Evolutionary conservation across 1,284 basidiomycete species (phyloP), one percentile per base, ranked within the genome.

Genomic region (Cronartium quercuum): DNA sequence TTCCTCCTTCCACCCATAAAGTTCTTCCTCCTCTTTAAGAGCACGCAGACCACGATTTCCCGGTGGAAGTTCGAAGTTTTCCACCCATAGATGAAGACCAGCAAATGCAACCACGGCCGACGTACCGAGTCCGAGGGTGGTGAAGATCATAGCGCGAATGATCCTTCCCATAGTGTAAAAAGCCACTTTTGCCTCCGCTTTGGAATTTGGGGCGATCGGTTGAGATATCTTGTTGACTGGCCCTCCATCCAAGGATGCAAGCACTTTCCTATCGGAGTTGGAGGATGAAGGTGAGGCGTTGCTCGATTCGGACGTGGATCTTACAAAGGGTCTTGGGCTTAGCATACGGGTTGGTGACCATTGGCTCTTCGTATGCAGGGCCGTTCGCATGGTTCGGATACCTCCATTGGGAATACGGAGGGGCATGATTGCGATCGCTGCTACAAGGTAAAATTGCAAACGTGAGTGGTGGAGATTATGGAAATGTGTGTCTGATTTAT

Each of bases 71-170:
- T 76, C 77, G 42, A 78, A 62, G 37, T 77, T 71, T 67, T 80
- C 80, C 51, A 80, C 78, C 75, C 78, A 80, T 38, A 77, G 66
- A 70, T 80, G 80, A 0, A 77, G 29, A 6, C 74, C 78, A 18
- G 76, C 68, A 66, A 79, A 75, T 0, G 66, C 66, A 1, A 74
- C 34, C 12, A 76, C 40, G 6, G 63, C 73, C 6, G 77, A 10
- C 7, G 75, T 2, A 62, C 79, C 79, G 68, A 80, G 38, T 24
- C 63, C 75, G 40, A 79, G 76, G 6, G 77, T 76, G 7, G 51
- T 55, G 29, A 62, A 68, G 4, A 75, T 12, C 9, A 75, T 0
- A 21, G 13, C 47, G 41, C 29, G 18, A 12, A 75, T 24, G 13
- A 68, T 65, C n/a, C 51, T 35, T 40, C 58, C 66, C 13, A 75